These are phyloP conservation scores for Aspergillus japonicus DNA, from an alignment of 2,329 filamentous ascomycete species.

Conservation along the genomic window DNA sequence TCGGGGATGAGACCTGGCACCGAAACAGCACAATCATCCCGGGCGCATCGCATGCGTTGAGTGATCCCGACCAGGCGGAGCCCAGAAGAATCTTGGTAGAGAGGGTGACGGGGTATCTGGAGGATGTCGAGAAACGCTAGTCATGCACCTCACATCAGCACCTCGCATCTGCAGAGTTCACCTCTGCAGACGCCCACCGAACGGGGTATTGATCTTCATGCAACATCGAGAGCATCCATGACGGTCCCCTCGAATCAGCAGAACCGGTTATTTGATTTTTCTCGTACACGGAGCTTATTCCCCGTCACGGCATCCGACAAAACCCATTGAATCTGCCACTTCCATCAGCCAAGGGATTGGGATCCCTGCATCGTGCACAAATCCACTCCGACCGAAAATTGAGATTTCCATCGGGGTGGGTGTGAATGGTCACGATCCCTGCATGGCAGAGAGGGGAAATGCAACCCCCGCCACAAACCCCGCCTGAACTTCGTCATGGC, in stretches of 20 bases:
- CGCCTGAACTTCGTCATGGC: neutral
- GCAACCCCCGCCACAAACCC: neutral
- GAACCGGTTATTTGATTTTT: neutral
- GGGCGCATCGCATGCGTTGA: conserved; percentile 36
- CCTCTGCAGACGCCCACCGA: neutral
- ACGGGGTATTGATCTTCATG: too few species aligned
- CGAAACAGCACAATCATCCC: conserved; percentile 47
- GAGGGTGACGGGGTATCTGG: conserved; percentile 41
- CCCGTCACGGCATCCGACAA: neutral
- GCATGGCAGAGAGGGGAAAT: neutral
- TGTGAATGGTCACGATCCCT: neutral
- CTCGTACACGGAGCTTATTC: neutral
- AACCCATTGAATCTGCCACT: neutral
- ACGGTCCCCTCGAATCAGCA: too few species aligned
- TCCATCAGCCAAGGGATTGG: neutral
- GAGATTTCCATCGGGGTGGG: neutral
- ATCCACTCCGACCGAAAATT: neutral
- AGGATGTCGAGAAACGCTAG: neutral
- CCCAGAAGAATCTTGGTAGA: conserved; percentile 49
- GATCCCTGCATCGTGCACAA: neutral
- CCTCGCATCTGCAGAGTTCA: neutral
- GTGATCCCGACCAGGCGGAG: conserved; percentile 37
- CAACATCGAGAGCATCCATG: too few species aligned
- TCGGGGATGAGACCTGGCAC: conserved; percentile 44
- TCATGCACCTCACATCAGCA: neutral